These are phyloP conservation scores for Monilinia fructicola DNA, from an alignment of 2,329 filamentous ascomycete genomes.

Conservation along the genomic window DNA sequence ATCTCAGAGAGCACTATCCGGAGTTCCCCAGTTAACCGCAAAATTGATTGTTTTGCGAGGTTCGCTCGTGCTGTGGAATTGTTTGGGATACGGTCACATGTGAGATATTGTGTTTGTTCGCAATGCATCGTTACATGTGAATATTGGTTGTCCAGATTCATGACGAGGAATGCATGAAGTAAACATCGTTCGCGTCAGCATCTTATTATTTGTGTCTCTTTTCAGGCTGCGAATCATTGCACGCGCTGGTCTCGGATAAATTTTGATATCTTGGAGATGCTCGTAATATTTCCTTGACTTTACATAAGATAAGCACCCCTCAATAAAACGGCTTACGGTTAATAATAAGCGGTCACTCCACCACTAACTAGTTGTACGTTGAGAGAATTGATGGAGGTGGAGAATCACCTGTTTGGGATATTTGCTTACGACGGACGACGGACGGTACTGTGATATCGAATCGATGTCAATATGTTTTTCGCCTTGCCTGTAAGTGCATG, in stretches of 20 bases:
- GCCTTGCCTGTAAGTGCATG: background rate
- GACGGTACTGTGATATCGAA: background rate
- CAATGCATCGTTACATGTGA: background rate
- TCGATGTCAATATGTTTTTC: background rate
- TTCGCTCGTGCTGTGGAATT: background rate
- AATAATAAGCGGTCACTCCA: background rate
- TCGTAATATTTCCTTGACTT: too few species aligned
- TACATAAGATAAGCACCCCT: too few species aligned
- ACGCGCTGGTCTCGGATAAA: too few species aligned
- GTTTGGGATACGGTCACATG: background rate
- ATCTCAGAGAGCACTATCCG: background rate
- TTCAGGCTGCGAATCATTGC: too few species aligned
- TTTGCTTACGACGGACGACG: background rate
- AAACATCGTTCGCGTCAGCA: too few species aligned
- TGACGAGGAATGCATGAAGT: too few species aligned
- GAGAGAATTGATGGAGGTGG: background rate
- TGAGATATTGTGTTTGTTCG: background rate
- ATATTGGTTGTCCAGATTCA: background rate
- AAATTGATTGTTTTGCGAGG: background rate
- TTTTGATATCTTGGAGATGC: too few species aligned
- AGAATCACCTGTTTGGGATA: background rate
- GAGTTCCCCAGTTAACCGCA: conserved; percentile 4
- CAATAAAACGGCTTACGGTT: too few species aligned
- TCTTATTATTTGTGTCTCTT: too few species aligned
- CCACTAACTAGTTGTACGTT: background rate